Evolutionary conservation across 2,329 filamentous ascomycete species (phyloP), one percentile per base, ranked within the genome.

Genomic region (Byssothecium circinans): DNA sequence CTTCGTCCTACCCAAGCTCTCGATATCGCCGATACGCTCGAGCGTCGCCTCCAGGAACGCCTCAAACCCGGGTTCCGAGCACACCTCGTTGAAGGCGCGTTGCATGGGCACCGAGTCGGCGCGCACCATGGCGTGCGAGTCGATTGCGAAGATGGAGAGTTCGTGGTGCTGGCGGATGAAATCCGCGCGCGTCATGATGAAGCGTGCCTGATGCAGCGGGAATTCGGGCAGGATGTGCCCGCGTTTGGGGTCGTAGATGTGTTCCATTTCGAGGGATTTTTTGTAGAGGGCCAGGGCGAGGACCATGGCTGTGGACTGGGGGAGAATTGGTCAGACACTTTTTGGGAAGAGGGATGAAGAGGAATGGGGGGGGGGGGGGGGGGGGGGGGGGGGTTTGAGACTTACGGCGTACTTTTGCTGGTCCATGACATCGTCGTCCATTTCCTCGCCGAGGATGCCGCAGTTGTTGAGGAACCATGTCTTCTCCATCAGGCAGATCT

Each of bases 341-440:
- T n/a, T n/a, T n/a, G n/a, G n/a, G n/a, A n/a, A n/a, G n/a, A n/a
- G n/a, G n/a, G 12, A 18, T 29, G 14, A 27, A 50, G 39, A 57
- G 47, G 32, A 41, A 36, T 30, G 17, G 30, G 5, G 15, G 45
- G 19, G 8, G 32, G 6, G 2, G 17, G 27, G 8, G 15, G 11
- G 25, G n/a, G 30, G 6, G 32, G 11, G 8, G 3, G 3, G 17
- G 25, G n/a, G n/a, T 32, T 25, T 19, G 8, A 29, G 8, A 81
- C 85, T 74, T 77, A 90, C 87, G 37, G 91, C 89, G 78, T 90
- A 96, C 70, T 97, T 96, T 68, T 97, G 91, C 71, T 96, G 89
- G 65, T 96, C 90, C 86, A 97, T 97, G 58, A 96, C 94, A 67
- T 99, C 94, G 71, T 97, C 94, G 60, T 97, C 94, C 86, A 87